Conservation (phyloP, 2,329 filamentous ascomycete species). For the Zasmidium citrigriseum region DNA sequence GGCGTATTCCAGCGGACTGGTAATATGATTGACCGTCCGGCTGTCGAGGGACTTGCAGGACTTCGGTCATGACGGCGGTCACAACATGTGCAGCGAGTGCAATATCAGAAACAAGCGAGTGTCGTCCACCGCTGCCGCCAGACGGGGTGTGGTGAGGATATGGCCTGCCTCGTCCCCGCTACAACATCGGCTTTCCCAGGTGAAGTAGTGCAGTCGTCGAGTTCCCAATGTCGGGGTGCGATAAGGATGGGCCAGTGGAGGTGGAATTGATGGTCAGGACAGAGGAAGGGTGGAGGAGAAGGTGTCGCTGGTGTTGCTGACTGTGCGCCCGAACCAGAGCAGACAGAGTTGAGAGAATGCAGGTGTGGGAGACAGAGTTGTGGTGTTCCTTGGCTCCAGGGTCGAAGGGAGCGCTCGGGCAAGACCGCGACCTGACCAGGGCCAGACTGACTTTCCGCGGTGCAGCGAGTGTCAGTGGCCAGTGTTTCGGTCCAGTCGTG, state of each 20-base stretch:
- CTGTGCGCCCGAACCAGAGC: neutral
- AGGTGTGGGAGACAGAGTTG: conserved; percentile 10
- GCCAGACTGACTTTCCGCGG: conserved; percentile 1
- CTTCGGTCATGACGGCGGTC: conserved; percentile 43
- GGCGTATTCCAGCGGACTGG: conserved; percentile 41
- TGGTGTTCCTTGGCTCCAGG: conserved; percentile 1
- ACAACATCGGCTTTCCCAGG: neutral
- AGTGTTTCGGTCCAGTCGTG: neutral
- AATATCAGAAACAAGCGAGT: conserved; percentile 10
- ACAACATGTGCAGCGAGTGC: conserved; percentile 15
- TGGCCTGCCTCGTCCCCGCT: neutral
- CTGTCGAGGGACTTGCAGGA: conserved; percentile 41
- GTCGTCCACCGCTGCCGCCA: neutral
- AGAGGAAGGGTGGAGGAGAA: neutral
- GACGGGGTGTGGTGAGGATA: neutral
- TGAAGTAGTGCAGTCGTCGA: neutral
- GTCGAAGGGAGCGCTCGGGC: neutral
- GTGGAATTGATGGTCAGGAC: neutral
- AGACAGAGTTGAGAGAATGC: neutral
- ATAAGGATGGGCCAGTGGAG: neutral
- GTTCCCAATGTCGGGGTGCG: neutral
- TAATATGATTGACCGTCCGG: conserved; percentile 47
- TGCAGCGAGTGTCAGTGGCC: neutral
- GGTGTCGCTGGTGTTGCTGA: conserved; percentile 6
- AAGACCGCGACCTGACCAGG: conserved; percentile 7